Evolutionary conservation across 2,329 filamentous ascomycete genomes (phyloP).

Genomic region (Beauveria pseudobassiana): DNA sequence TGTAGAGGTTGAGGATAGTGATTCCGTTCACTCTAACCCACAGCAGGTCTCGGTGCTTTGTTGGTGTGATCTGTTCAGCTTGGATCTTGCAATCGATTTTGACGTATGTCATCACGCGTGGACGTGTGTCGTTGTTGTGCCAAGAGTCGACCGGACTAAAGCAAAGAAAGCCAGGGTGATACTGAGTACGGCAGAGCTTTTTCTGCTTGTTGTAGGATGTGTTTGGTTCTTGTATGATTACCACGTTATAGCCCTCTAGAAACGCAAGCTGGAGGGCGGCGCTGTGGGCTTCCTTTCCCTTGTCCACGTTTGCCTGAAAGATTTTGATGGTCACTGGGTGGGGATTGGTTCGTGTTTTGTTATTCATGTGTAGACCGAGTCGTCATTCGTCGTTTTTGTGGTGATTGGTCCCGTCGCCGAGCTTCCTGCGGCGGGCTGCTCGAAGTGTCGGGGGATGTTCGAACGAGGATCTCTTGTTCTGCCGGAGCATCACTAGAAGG

Average conservation of each 20-base stretch:
- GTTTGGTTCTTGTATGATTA: constrained; percentile 1
- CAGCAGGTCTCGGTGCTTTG: not conserved
- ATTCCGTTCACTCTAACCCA: not conserved
- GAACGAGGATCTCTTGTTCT: not conserved
- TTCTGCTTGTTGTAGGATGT: not conserved
- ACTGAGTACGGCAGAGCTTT: not conserved
- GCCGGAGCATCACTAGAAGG: not conserved
- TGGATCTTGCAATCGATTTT: not conserved
- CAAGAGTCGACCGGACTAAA: not conserved
- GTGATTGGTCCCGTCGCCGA: not conserved
- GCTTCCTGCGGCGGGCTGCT: not conserved
- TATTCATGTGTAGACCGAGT: not conserved
- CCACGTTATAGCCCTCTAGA: constrained; percentile 1
- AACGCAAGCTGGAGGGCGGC: not conserved
- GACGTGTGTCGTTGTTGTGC: not conserved
- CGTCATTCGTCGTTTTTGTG: not conserved
- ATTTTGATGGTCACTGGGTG: not conserved
- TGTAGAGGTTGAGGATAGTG: not conserved
- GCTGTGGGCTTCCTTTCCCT: not conserved
- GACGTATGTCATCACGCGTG: not conserved
- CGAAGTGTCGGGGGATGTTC: not conserved
- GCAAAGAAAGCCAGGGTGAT: not conserved
- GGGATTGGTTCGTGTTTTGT: not conserved
- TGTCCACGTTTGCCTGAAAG: not conserved
- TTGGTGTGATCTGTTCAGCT: not conserved